Percentiles rank a stretch among this genome's conserved stretches.
Conservation (phyloP, 2,329 filamentous ascomycete species). For the Cladosporium sp. region DNA sequence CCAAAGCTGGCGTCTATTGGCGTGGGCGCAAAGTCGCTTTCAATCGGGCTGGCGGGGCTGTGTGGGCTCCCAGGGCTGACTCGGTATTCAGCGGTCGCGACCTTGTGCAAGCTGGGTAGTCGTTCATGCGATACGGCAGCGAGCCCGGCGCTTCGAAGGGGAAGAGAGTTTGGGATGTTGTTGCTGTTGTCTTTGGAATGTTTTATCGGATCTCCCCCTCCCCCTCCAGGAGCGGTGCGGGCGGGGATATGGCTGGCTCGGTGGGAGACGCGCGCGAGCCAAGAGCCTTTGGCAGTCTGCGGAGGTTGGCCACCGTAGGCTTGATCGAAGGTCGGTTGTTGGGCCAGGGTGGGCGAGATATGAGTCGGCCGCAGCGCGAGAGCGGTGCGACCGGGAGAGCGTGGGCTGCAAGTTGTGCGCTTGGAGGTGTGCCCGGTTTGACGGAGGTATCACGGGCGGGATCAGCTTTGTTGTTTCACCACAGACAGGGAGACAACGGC, state of each 20-base stretch:
- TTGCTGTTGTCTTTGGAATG: neutral
- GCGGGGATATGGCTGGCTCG: constrained; percentile 28
- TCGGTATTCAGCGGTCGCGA: constrained; percentile 11
- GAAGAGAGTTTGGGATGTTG: constrained; percentile 13
- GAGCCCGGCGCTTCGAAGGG: constrained; percentile 15
- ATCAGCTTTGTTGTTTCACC: constrained; percentile 4
- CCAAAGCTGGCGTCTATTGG: constrained; percentile 31
- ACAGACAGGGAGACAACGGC: neutral
- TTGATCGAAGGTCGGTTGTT: constrained; percentile 18
- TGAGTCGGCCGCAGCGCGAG: constrained; percentile 9
- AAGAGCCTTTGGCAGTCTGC: constrained; percentile 18
- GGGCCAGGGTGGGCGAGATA: constrained; percentile 16
- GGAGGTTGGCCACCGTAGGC: constrained; percentile 15
- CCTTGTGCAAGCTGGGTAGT: constrained; percentile 15
- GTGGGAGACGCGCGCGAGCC: constrained; percentile 27
- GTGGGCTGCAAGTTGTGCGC: neutral
- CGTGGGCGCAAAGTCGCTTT: constrained; percentile 28
- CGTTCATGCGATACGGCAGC: constrained; percentile 18
- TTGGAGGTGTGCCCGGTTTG: neutral
- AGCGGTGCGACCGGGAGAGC: neutral
- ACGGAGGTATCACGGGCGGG: neutral
- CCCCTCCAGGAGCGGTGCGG: constrained; percentile 14
- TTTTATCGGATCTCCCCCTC: constrained; percentile 1
- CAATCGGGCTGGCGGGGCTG: constrained; percentile 22
- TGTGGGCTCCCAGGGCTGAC: constrained; percentile 3